Evolutionary conservation across 441 rosid species (phyloP), one percentile per base, ranked within the genome.

Genomic region (Bocquillonia castaneifolia): DNA sequence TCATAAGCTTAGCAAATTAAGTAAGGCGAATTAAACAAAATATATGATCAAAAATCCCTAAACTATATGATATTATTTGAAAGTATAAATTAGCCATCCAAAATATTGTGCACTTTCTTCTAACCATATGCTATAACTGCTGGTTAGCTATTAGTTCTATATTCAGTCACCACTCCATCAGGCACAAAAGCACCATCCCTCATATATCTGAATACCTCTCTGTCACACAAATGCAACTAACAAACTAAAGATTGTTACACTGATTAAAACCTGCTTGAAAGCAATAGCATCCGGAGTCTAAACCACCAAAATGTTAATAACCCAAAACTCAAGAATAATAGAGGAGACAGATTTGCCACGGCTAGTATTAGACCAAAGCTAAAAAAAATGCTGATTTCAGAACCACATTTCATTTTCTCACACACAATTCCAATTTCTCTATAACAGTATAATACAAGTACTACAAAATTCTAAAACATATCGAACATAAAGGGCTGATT

Each of bases 91-190:
- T 23, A 39, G n/a, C 23, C 7, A 26, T 28, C 36, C 28, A 29
- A 25, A 53, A 40, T 53, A 31, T 63, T 48, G 20, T 29, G 44
- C 48, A 61, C 39, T n/a, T 47, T 68, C 25, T 44, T n/a, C n/a
- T n/a, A 68, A 58, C 39, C 25, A 44, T 45, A 28, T 8, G 44
- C 36, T 40, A 3, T 31, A 40, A 48, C 55, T 36, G 32, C 29
- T n/a, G 42, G 45, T 62, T 53, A 70, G 54, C 34, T 53, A 62
- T 20, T 53, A 62, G 44, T 23, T 44, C 36, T 54, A 56, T 34
- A n/a, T 28, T 31, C 29, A 54, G 62, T 17, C 37, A 56, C 55
- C 28, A 17, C 61, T 40, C 37, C 31, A 48, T 17, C 13, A 25
- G 40, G 44, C 39, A 31, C 54, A 54, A 47, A 23, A 63, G 57